phyloP scores from a whole-genome alignment of 2,329 filamentous ascomycete genomes.

The Simplicillium sp. region DNA sequence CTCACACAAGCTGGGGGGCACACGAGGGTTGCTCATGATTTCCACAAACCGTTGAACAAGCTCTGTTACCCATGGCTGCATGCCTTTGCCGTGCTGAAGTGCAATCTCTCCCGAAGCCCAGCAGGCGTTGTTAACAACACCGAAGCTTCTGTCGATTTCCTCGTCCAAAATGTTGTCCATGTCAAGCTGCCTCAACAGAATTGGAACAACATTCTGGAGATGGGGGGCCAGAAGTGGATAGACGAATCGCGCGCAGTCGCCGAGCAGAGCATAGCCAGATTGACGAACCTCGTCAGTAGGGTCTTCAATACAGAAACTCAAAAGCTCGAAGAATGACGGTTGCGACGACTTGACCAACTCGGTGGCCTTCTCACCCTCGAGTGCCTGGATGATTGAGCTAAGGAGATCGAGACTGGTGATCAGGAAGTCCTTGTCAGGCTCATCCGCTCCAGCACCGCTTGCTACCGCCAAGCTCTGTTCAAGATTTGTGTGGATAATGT shows the following conservation, averaged over 20 bases:
- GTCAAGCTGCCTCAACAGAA: conserved; percentile 82
- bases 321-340: conserved; percentile 80
- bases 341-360: conserved; percentile 67
- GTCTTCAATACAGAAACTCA: conserved; percentile 89
- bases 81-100: conserved; percentile 64
- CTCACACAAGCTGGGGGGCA: conserved; percentile 80
- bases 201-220: conserved; percentile 64
- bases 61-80: conserved; percentile 68
- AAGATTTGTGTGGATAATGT: conserved; percentile 85
- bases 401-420: conserved; percentile 90
- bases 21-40: conserved; percentile 76
- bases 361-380: conserved; percentile 64
- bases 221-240: conserved; percentile 71
- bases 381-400: conserved; percentile 85
- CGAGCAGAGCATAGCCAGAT: conserved; percentile 88
- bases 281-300: conserved; percentile 86
- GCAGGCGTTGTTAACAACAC: conserved; percentile 95
- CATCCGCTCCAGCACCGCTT: conserved; percentile 59
- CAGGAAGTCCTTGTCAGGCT: conserved; percentile 92
- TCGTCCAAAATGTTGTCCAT: conserved; percentile 68
- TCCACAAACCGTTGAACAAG: conserved; percentile 69
- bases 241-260: conserved; percentile 89
- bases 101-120: conserved; percentile 94
- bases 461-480: conserved; percentile 67
- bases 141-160: conserved; percentile 75